These are phyloP conservation scores for Penicillium ochrochloron DNA, from an alignment of 495 filamentous ascomycete genomes.

Conservation along the genomic window DNA sequence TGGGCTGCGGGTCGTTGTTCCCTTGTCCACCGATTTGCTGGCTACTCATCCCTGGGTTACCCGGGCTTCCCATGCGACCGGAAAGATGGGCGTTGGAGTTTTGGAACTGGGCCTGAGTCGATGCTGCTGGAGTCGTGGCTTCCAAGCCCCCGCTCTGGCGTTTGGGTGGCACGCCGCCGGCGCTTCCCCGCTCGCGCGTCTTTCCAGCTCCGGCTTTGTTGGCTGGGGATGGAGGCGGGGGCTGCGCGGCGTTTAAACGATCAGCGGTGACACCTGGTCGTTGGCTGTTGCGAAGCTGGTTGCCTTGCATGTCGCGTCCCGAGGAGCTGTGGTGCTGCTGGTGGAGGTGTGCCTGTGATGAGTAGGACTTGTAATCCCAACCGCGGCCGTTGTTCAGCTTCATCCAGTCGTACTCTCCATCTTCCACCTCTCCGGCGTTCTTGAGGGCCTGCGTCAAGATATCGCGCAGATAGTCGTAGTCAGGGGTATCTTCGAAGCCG, in stretches of 20 bases:
- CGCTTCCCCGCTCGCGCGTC: constrained; percentile 81
- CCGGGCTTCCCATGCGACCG: constrained; percentile 61
- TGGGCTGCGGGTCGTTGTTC: constrained; percentile 54
- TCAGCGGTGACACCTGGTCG: constrained; percentile 72
- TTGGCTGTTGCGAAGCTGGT: constrained; percentile 63
- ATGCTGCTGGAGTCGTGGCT: constrained; percentile 76
- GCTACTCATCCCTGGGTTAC: constrained; percentile 58
- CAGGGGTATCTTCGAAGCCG: constrained; percentile 96
- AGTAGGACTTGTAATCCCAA: constrained; percentile 91
- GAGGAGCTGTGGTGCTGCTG: constrained; percentile 77
- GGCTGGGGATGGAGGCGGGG: constrained; percentile 84
- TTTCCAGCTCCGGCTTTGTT: constrained; percentile 75
- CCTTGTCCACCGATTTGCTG: constrained; percentile 51
- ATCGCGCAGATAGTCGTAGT: constrained; percentile 97
- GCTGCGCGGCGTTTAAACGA: constrained; percentile 97
- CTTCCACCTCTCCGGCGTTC: constrained; percentile 90
- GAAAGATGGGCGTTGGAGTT: constrained; percentile 85
- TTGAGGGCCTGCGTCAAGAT: constrained; percentile 97
- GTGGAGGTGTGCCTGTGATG: constrained; percentile 75
- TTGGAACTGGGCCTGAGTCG: constrained; percentile 89
- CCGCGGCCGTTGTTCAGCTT: constrained; percentile 95
- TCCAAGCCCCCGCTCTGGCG: constrained; percentile 79
- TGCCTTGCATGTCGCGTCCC: constrained; percentile 74
- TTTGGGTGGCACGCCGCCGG: constrained; percentile 68
- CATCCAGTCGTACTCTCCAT: constrained; percentile 99